These are phyloP conservation scores for Dendrocalamus latiflorus DNA, from an alignment of 202 grass and related monocot species.

Conservation along the genomic window DNA sequence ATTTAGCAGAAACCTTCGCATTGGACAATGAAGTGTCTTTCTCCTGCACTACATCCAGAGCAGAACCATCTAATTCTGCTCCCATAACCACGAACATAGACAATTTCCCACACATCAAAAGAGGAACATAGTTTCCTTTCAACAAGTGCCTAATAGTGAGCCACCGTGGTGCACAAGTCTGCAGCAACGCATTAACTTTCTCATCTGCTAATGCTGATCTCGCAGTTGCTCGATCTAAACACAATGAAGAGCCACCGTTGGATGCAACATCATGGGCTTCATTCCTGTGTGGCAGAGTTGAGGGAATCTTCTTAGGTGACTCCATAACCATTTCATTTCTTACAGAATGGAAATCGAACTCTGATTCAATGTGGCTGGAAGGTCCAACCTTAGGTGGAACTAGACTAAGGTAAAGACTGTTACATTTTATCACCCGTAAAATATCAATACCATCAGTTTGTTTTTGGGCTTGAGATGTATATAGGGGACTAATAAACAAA, in stretches of 20 bases:
- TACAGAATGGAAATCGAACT: background rate
- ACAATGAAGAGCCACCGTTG: constrained; percentile 31
- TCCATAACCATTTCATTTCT: constrained; percentile 23
- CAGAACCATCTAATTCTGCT: constrained; percentile 43
- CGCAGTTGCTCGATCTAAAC: constrained; percentile 48
- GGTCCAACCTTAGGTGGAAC: constrained; percentile 39
- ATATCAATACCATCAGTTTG: constrained; percentile 7
- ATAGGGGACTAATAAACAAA: constrained; percentile 55
- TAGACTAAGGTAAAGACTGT: constrained; percentile 56
- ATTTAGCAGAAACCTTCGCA: constrained; percentile 24
- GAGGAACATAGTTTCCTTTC: constrained; percentile 63
- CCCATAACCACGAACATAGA: constrained; percentile 52
- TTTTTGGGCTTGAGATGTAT: constrained; percentile 21
- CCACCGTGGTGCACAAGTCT: constrained; percentile 61
- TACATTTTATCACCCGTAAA: constrained; percentile 49
- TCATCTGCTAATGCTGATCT: constrained; percentile 66
- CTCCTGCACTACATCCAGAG: constrained; percentile 10
- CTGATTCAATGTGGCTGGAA: constrained; percentile 12
- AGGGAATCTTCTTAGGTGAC: constrained; percentile 43
- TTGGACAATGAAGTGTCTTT: constrained; percentile 20
- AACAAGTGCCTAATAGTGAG: constrained; percentile 62
- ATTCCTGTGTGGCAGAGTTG: constrained; percentile 30
- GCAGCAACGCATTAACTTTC: constrained; percentile 54
- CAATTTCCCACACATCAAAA: constrained; percentile 58
- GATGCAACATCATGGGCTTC: constrained; percentile 25